Evolutionary conservation across 495 filamentous ascomycete genomes (phyloP), one percentile per base, ranked within the genome.

Genomic region (Monascus purpureus): DNA sequence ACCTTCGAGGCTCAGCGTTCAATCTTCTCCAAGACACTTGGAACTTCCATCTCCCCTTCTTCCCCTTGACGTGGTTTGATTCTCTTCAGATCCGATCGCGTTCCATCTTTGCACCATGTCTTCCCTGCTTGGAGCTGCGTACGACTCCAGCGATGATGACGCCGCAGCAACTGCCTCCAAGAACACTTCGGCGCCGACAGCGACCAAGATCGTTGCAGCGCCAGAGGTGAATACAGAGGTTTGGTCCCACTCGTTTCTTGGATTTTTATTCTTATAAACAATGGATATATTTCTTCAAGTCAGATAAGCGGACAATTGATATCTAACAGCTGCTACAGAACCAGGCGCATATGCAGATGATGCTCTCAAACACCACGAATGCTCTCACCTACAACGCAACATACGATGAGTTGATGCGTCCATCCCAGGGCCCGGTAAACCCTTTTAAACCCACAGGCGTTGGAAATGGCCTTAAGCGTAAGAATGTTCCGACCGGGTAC

Each of bases 401-500:
- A 24, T 82, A 86, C 53, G 74, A 77, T 30, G 77, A 84, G 41
- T 67, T 93, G 22, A 63, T 69, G 17, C 72, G 75, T 24, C 75
- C 80, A 1, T 52, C 59, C 0, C 65, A 81, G 42, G 84, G 84
- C 4, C 85, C 85, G 18, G 59, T 69, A 15, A 87, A 93, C 50
- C 82, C 86, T n/a, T 83, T 82, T 60, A 76, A 77, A 50, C 42
- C 61, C 12, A 63, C 73, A 32, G 70, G 73, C 18, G 42, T 59
- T 17, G 61, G 62, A 19, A 62, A 69, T 31, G 64, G 61, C 16
- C 47, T 79, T 20, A 92, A 88, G 54, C 76, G 88, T 34, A 93
- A 93, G 45, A 88, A 90, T 38, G 77, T 96, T 1, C 75, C 92
- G 7, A 94, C 92, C 0, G 90, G 90, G 4, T 76, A 71, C 46